Base-by-base conservation (phyloP, 1,139 yeast genomes). In the Wickerhamiella pararugosa region DNA sequence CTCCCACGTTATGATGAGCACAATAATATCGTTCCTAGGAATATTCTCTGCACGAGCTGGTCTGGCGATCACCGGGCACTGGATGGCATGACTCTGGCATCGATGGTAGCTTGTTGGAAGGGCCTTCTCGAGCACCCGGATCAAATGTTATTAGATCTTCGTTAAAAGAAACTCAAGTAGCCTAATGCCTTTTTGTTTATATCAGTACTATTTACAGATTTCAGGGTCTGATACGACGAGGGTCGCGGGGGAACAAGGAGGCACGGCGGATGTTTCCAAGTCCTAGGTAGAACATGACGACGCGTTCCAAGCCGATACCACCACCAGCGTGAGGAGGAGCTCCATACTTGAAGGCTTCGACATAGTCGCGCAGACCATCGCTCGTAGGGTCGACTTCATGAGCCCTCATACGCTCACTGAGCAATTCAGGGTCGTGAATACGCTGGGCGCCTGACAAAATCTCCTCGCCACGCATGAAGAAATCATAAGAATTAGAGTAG, bases 291-390 rank as follows among this genome's bases (percentile, higher is more conserved):
- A 90, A 90, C 97, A 90, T 90, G 51, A 90, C 86, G 35, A 90
- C 98, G 70, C 99, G 83, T 68, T 90, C 99, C 53, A 90, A 70
- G 56, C 99, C 99, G 61, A 90, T 90, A 66, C 99, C 99, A 67
- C 98, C 99, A 62, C 99, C 99, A 26, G 95, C 99, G 57, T 90
- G 99, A 40, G 99, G 98, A 51, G 95, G 79, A 71, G 96, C 90
- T 21, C 97, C 99, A 60, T 80, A 87, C 39, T 74, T 68, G 69
- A 92, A 90, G 21, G 95, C 93, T 51, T 87, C 87, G 48, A 84
- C 79, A 64, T 92, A 90, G 60, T 92, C 97, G 59, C 72, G 71
- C 57, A 87, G 69, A 50, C 97, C 97, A 30, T 86, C 81, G 49
- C 73, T 73, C 44, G 65, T 66, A 48, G 94, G 84, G 60, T 83